Base-by-base conservation (phyloP, 129 eudicot species). In the Rutidosis leptorrhynchoides region DNA sequence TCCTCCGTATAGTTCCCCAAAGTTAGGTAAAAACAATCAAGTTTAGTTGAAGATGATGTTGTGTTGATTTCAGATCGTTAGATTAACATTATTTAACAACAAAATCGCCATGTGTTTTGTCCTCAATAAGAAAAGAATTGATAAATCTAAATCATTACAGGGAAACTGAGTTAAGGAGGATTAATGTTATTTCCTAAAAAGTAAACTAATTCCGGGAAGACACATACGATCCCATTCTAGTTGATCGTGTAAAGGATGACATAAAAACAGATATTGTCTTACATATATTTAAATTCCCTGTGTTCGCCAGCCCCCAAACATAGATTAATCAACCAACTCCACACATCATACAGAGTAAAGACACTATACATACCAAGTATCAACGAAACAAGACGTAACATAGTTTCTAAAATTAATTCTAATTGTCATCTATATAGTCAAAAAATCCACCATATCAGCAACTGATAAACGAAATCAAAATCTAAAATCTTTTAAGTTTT, bases 401-500 rank as follows among this genome's bases (percentile, higher is more conserved):
- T 56, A 68, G 54, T 22, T 70, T 27, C 46, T 25, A 54, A 33
- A 27, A 27, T 24, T 49, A 27, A 22, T 3, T 16, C 1, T 26
- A 22, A 33, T 16, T 6, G 56, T 16, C 43, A 69, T 40, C 5
- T n/a, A 4, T 48, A 15, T 48, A 49, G 12, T 7, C 20, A 57
- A 14, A 15, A 26, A 5, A 24, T 7, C 35, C 14, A 20, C 21
- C 37, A 0, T 5, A 11, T 46, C 67, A 71, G 48, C 62, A 51
- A 48, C 8, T 17, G 11, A 60, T 12, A 20, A 6, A 14, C 15
- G 32, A 16, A 6, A 57, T 43, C 55, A 43, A 53, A 66, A 15
- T 25, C 23, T 54, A 68, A 54, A 64, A 54, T 68, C 53, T 54
- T 43, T 25, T n/a, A 6, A 68, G 14, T 35, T 35, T 35, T 35